Evolutionary conservation across 1,284 basidiomycete species (phyloP).

Genomic region (Ustilago cynodontis): DNA sequence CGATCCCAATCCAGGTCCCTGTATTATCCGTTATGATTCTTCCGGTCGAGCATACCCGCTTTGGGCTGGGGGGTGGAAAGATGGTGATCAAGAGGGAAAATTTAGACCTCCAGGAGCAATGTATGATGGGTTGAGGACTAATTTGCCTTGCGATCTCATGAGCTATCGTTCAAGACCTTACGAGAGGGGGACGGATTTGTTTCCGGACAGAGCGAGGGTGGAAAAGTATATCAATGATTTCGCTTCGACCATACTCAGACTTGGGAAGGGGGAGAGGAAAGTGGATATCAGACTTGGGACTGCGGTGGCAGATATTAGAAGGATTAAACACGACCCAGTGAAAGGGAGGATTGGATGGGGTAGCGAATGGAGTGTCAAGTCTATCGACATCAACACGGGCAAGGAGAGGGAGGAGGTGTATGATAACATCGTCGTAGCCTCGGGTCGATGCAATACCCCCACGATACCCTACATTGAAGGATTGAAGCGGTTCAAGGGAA

Average conservation of each 20-base stretch:
- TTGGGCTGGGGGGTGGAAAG: constrained; percentile 16
- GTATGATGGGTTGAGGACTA: constrained; percentile 68
- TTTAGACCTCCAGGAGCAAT: constrained; percentile 55
- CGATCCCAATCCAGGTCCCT: constrained; percentile 47
- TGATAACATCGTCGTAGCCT: constrained; percentile 68
- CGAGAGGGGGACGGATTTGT: constrained; percentile 17
- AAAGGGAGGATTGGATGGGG: constrained; percentile 40
- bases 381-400: constrained; percentile 3
- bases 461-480: constrained; percentile 72
- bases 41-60: constrained; percentile 23
- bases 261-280: not conserved
- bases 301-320: constrained; percentile 65
- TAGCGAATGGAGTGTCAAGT: constrained; percentile 42
- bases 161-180: constrained; percentile 66
- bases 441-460: constrained; percentile 73
- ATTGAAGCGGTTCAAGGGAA: constrained; percentile 70
- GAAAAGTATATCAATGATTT: constrained; percentile 71
- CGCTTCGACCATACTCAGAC: constrained; percentile 12
- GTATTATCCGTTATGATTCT: constrained; percentile 63
- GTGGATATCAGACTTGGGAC: constrained; percentile 69
- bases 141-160: constrained; percentile 69
- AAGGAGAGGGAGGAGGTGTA: constrained; percentile 23
- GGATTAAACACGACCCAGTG: not conserved
- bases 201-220: constrained; percentile 56
- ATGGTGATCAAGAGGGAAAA: constrained; percentile 7